Conservation (phyloP, 345 rosid genomes). For the Mallotus nudiflorus region DNA sequence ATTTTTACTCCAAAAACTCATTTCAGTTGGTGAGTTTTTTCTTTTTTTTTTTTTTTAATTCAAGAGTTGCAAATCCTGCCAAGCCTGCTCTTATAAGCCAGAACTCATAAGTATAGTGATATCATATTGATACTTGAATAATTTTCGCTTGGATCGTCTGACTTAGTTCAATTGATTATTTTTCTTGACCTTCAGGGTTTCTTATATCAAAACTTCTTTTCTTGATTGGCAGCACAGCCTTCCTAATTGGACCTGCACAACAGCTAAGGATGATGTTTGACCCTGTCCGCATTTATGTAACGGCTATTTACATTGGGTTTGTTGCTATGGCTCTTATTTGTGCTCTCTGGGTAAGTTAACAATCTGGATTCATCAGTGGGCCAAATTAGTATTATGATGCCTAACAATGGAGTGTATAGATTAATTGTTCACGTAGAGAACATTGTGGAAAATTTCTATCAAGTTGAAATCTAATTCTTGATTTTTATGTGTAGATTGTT, state of each 20-base stretch:
- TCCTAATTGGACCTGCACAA: slow-evolving; percentile 72
- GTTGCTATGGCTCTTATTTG: slow-evolving; percentile 74
- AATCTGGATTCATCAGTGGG: background rate
- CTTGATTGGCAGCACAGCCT: slow-evolving; percentile 89
- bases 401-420: background rate
- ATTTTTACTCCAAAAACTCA: background rate
- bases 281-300: slow-evolving; percentile 67
- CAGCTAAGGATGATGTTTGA: slow-evolving; percentile 93
- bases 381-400: background rate
- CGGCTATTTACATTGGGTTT: slow-evolving; percentile 69
- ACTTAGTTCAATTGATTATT: background rate
- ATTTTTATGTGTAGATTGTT: background rate
- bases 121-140: background rate
- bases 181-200: slow-evolving; percentile 2
- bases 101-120: too few species aligned
- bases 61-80: background rate
- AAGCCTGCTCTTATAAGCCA: too few species aligned
- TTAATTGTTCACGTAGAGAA: background rate
- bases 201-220: slow-evolving; percentile 29
- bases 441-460: background rate
- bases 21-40: background rate
- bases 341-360: slow-evolving; percentile 74
- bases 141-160: background rate
- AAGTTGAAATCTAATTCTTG: background rate
- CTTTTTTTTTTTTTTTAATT: background rate